Base-by-base conservation (phyloP, 1,284 basidiomycete species). In the Pterulicium gracile region DNA sequence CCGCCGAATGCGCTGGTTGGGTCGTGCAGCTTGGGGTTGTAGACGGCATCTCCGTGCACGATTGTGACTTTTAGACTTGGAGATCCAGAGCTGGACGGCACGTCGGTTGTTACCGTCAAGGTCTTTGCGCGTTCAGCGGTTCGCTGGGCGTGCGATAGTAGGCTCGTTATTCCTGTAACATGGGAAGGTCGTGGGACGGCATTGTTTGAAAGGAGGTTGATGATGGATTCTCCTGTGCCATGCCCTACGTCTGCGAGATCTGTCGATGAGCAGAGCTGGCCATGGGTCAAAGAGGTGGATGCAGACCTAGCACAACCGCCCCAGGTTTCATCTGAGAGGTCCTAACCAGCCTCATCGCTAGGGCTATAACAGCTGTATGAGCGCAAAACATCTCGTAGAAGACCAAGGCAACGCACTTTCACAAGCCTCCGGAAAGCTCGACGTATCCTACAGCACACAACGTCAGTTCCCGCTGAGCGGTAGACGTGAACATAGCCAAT, bases 151-250 rank as follows among this genome's bases (percentile, higher is more conserved):
- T 88, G 82, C 2, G 58, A 49, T 5, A 59, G 45, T 3, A 82
- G 64, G 47, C 74, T 77, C 10, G 83, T 84, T 32, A 88, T 75
- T 5, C 79, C 84, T 17, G 66, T 65, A 7, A 88, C 53, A 46
- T 61, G 55, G 1, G 63, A 58, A 4, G 75, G 79, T 5, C 67
- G 69, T 12, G 75, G 71, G 19, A 77, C 61, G 27, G 60, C 53
- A 15, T 67, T 62, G 53, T 66, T 59, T 2, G 64, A 63, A 32
- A 76, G 61, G 13, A 74, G 67, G 34, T 73, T 51, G 46, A 84
- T 57, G 5, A 86, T 64, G 0, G 81, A 85, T 59, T 85, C 82
- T 36, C 83, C 83, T 20, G 75, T 76, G 19, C 81, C 83, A 58
- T 83, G 76, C 5, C 82, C 84, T 20, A 86, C 76, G 58, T 88